Evolutionary conservation across 23 red algal genomes (phyloP).

Genomic region (Agarophyton chilense): DNA sequence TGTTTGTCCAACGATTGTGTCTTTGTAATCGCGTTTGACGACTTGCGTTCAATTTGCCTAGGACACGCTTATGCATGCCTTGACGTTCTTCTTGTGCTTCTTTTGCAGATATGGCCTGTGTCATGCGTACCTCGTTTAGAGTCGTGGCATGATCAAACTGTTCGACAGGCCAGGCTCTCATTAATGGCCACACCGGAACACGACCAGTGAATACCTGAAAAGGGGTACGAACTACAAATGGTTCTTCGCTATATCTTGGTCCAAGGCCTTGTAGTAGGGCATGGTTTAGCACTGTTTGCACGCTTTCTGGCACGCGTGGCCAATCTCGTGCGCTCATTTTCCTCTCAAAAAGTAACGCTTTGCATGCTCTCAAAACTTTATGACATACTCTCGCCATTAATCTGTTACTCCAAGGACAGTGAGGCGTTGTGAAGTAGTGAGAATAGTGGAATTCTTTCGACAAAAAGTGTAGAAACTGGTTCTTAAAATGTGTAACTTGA

Average conservation of each 20-base stretch:
- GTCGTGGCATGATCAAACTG: too few species aligned
- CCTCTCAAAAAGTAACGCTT: not conserved
- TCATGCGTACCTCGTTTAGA: too few species aligned
- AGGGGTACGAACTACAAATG: not conserved
- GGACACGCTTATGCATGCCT: too few species aligned
- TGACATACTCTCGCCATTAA: not conserved
- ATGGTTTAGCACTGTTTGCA: not conserved
- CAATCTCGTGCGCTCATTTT: not conserved
- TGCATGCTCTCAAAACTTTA: not conserved
- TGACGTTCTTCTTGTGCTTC: too few species aligned
- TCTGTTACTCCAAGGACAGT: constrained; percentile 16
- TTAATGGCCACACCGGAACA: too few species aligned
- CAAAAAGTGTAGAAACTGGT: not conserved
- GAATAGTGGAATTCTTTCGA: not conserved
- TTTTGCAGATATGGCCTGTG: too few species aligned
- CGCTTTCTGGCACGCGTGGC: not conserved
- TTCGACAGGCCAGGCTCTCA: too few species aligned
- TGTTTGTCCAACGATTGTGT: too few species aligned
- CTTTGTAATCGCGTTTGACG: too few species aligned
- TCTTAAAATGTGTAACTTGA: constrained; percentile 14
- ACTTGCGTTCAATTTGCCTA: too few species aligned
- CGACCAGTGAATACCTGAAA: not conserved
- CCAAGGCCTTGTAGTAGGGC: too few species aligned
- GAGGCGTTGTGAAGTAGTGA: not conserved
- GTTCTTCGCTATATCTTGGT: too few species aligned